Percentiles rank a stretch among this genome's conserved stretches.
phyloP scores from a whole-genome alignment of 2,329 filamentous ascomycete genomes.

The Phyllosticta citribraziliensis region DNA sequence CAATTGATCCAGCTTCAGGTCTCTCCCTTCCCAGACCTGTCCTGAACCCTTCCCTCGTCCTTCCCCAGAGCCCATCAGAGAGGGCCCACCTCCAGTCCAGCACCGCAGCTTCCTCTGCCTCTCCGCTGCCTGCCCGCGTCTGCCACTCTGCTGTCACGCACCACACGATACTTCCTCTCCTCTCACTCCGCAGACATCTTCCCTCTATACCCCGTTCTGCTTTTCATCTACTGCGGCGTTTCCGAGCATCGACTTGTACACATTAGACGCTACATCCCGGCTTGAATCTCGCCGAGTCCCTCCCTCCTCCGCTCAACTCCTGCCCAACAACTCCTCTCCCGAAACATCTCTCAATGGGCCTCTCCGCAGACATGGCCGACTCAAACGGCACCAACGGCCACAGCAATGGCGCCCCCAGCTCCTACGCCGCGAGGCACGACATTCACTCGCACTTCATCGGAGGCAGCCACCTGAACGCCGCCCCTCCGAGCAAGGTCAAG shows the following conservation, averaged over 20 bases:
- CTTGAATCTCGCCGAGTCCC: not conserved
- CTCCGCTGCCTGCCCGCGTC: no score
- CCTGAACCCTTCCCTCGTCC: not conserved
- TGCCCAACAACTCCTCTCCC: not conserved
- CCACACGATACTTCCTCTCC: not conserved
- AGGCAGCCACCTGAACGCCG: slow-evolving; percentile 76
- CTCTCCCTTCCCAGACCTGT: not conserved
- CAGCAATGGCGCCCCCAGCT: slow-evolving; percentile 46
- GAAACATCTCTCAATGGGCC: not conserved
- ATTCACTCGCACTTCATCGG: slow-evolving; percentile 93
- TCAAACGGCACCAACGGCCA: slow-evolving; percentile 13
- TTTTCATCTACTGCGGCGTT: not conserved
- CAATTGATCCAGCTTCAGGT: not conserved
- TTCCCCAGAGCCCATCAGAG: not conserved
- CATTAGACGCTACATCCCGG: not conserved
- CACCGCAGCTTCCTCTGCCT: not conserved
- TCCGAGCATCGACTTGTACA: not conserved
- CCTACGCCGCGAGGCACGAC: slow-evolving; percentile 71
- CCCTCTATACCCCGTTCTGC: not conserved
- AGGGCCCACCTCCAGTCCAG: not conserved
- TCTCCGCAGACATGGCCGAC: slow-evolving; percentile 4
- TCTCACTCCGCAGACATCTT: not conserved
- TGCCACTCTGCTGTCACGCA: not conserved
- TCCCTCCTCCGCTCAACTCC: not conserved
- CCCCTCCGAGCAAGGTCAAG: slow-evolving; percentile 78